Evolutionary conservation across 2,329 filamentous ascomycete genomes (phyloP).

Genomic region (Nectriaceae sp.): DNA sequence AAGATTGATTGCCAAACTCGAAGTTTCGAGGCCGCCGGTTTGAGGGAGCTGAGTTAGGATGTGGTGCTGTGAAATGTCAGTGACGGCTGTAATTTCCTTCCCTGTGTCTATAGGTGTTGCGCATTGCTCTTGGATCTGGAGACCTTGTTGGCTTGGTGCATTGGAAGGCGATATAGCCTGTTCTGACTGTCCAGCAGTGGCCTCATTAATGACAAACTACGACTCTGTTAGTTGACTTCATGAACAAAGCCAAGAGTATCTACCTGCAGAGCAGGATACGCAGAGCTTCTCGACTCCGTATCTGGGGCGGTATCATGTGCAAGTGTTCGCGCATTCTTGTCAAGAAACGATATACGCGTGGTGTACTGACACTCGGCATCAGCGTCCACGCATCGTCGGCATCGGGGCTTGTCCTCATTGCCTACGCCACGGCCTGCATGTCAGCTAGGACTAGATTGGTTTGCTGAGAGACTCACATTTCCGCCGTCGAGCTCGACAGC

Average conservation of each 20-base stretch:
- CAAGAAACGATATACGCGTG: background rate
- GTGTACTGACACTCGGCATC: background rate
- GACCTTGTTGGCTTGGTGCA: background rate
- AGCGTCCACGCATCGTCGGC: background rate
- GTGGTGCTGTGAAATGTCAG: too few species aligned
- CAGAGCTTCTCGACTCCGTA: too few species aligned
- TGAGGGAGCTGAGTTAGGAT: too few species aligned
- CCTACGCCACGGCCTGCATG: background rate
- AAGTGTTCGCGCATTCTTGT: background rate
- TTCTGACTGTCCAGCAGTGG: background rate
- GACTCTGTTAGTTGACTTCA: too few species aligned
- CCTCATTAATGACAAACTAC: background rate
- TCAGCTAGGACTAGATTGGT: background rate
- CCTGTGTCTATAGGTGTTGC: too few species aligned
- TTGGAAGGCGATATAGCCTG: background rate
- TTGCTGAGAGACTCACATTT: constrained; percentile 3
- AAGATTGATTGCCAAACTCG: too few species aligned
- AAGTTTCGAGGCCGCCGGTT: too few species aligned
- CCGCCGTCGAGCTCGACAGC: constrained; percentile 2
- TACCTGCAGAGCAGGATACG: too few species aligned
- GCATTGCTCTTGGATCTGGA: too few species aligned
- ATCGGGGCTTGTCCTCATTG: background rate
- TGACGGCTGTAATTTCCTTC: too few species aligned
- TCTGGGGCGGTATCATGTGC: background rate
- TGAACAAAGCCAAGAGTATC: too few species aligned